phyloP scores from a whole-genome alignment of 768 basidiomycete genomes.

The Tremella fuciformis region DNA sequence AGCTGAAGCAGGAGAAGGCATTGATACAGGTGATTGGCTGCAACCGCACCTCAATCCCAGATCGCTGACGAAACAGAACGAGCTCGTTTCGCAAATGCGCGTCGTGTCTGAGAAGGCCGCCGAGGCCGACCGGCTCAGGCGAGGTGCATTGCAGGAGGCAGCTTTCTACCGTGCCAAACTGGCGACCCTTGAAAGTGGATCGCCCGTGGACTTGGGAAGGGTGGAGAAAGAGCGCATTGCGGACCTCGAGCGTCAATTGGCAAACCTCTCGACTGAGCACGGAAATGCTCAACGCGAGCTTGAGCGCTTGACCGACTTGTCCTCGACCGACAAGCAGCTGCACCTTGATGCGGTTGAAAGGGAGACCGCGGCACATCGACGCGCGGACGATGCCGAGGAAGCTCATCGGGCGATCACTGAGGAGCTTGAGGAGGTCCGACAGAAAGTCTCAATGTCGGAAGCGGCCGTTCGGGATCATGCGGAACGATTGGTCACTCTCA shows the following conservation, averaged over 20 bases:
- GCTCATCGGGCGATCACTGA: conserved; percentile 63
- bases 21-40: conserved; percentile 33
- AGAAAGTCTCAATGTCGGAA: conserved; percentile 63
- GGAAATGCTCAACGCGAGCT: conserved; percentile 61
- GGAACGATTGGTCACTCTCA: conserved; percentile 69
- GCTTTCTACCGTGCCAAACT: conserved; percentile 94
- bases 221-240: conserved; percentile 75
- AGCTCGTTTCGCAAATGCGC: conserved; percentile 65
- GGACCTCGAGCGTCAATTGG: conserved; percentile 69
- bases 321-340: conserved; percentile 65
- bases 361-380: conserved; percentile 68
- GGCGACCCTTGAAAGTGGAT: conserved; percentile 72
- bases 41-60: no score
- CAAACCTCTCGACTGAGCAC: conserved; percentile 62
- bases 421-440: conserved; percentile 69
- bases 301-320: conserved; percentile 66
- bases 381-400: conserved; percentile 71
- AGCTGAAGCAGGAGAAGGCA: conserved; percentile 59
- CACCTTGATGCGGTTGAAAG: conserved; percentile 76
- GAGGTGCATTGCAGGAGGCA: conserved; percentile 83
- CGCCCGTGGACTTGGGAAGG: conserved; percentile 63
- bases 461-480: conserved; percentile 69
- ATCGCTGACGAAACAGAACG: conserved; percentile 60
- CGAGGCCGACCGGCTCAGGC: conserved; percentile 73
- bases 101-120: conserved; percentile 71